phyloP scores from a whole-genome alignment of 2,329 filamentous ascomycete genomes.

The Colletotrichum filicis region DNA sequence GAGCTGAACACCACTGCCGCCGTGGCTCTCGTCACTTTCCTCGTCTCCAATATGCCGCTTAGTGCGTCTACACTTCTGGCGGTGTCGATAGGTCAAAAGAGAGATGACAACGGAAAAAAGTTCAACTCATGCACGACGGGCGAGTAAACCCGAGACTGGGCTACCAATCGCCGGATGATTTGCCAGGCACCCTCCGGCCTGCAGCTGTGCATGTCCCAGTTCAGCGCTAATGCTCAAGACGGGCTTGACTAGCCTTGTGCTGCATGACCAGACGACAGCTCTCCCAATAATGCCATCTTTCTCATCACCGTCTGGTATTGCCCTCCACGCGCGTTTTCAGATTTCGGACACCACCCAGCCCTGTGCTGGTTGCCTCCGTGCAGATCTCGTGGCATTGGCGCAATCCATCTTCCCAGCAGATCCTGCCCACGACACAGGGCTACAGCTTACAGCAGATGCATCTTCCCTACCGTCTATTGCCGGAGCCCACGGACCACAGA shows the following conservation, averaged over 20 bases:
- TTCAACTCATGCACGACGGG: slow-evolving; percentile 24
- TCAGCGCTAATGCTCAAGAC: slow-evolving; percentile 19
- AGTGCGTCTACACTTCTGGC: not conserved
- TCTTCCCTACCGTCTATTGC: slow-evolving; percentile 15
- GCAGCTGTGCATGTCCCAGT: slow-evolving; percentile 27
- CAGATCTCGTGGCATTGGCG: slow-evolving; percentile 16
- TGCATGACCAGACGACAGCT: slow-evolving; percentile 10
- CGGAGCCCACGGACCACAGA: not conserved
- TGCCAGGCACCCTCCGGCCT: slow-evolving; percentile 25
- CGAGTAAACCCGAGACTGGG: slow-evolving; percentile 29
- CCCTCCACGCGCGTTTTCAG: not conserved
- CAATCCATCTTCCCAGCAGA: slow-evolving; percentile 10
- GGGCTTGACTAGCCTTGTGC: slow-evolving; percentile 24
- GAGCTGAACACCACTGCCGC: not conserved
- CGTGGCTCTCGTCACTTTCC: not conserved
- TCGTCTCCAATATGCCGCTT: not conserved
- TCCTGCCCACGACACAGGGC: slow-evolving; percentile 1
- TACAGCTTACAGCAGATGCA: slow-evolving; percentile 19
- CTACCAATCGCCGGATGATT: slow-evolving; percentile 24
- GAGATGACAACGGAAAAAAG: slow-evolving; percentile 3
- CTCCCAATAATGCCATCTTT: slow-evolving; percentile 15
- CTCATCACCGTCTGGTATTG: not conserved
- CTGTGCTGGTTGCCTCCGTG: slow-evolving; percentile 7
- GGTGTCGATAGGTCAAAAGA: not conserved
- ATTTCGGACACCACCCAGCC: not conserved